Percentiles rank a stretch among this genome's conserved stretches.
Evolutionary conservation across 768 basidiomycete species (phyloP).

Genomic region (Tulasnella sp.): DNA sequence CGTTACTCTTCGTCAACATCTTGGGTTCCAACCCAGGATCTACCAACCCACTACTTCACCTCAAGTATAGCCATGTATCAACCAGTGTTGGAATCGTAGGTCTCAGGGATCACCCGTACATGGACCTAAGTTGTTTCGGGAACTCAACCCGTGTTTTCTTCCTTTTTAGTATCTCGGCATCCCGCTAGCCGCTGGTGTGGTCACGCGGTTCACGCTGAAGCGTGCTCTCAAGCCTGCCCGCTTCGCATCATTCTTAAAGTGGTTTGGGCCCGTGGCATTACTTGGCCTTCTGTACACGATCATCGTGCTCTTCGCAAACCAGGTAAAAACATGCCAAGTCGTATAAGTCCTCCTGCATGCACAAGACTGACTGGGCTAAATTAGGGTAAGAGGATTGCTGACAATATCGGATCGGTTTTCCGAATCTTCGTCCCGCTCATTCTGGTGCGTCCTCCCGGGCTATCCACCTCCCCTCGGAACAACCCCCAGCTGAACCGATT

Average conservation of each 20-base stretch:
- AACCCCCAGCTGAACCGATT: no score
- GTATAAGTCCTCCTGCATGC: no score
- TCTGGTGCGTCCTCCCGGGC: no score
- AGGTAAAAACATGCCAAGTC: no score
- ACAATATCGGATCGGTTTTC: conserved; percentile 76
- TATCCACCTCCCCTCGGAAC: no score
- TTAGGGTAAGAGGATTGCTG: conserved; percentile 64
- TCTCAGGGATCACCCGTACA: conserved; percentile 32
- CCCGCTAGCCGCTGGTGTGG: conserved; percentile 68
- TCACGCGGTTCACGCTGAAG: conserved; percentile 66
- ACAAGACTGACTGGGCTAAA: conserved; percentile 38
- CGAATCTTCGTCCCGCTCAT: conserved; percentile 79
- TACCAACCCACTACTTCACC: conserved; percentile 45
- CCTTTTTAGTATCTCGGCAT: conserved; percentile 73
- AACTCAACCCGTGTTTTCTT: background rate
- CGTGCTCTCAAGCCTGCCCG: conserved; percentile 51
- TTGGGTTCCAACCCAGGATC: conserved; percentile 55
- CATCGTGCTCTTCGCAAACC: conserved; percentile 71
- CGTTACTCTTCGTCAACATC: conserved; percentile 72
- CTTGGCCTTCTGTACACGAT: conserved; percentile 82
- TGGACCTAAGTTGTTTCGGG: background rate
- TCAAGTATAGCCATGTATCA: conserved; percentile 64
- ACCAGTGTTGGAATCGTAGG: conserved; percentile 73
- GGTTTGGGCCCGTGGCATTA: conserved; percentile 69
- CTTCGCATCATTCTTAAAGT: conserved; percentile 64